phyloP scores from a whole-genome alignment of 1,284 basidiomycete genomes.

The Microbotryomycetes sp. region DNA sequence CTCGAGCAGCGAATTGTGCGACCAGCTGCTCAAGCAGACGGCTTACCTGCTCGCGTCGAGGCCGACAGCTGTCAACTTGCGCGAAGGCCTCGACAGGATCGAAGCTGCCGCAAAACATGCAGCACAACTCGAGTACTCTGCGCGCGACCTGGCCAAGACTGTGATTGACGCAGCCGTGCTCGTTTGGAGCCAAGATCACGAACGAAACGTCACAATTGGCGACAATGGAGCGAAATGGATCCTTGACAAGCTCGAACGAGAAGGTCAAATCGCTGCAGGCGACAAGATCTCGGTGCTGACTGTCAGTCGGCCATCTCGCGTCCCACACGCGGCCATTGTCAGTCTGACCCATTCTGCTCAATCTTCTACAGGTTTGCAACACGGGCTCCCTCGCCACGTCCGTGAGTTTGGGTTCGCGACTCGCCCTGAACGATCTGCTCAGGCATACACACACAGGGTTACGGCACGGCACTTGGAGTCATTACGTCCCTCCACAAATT shows the following conservation, averaged over 20 bases:
- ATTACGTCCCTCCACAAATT: constrained; percentile 79
- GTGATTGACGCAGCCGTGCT: constrained; percentile 52
- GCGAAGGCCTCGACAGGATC: constrained; percentile 68
- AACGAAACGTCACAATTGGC: constrained; percentile 72
- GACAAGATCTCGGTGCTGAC: constrained; percentile 68
- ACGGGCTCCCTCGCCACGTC: constrained; percentile 87
- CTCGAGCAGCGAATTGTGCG: constrained; percentile 49
- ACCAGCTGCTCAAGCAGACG: constrained; percentile 53
- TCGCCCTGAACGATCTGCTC: not conserved
- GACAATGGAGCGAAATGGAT: constrained; percentile 79
- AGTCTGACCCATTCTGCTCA: not conserved
- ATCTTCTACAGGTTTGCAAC: constrained; percentile 61
- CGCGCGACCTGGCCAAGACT: constrained; percentile 48
- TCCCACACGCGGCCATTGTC: no score
- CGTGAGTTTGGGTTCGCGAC: constrained; percentile 46
- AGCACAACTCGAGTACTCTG: constrained; percentile 43
- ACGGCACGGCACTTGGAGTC: constrained; percentile 86
- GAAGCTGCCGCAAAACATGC: constrained; percentile 33
- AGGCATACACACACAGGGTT: constrained; percentile 53
- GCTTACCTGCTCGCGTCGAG: constrained; percentile 71
- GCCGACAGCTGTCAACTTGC: constrained; percentile 90
- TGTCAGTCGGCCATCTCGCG: not conserved
- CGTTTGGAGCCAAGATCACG: constrained; percentile 75
- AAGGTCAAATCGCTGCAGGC: constrained; percentile 40
- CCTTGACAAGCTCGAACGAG: constrained; percentile 49